Base-by-base conservation (phyloP, 2,329 filamentous ascomycete genomes). In the Aspergillus sp. region DNA sequence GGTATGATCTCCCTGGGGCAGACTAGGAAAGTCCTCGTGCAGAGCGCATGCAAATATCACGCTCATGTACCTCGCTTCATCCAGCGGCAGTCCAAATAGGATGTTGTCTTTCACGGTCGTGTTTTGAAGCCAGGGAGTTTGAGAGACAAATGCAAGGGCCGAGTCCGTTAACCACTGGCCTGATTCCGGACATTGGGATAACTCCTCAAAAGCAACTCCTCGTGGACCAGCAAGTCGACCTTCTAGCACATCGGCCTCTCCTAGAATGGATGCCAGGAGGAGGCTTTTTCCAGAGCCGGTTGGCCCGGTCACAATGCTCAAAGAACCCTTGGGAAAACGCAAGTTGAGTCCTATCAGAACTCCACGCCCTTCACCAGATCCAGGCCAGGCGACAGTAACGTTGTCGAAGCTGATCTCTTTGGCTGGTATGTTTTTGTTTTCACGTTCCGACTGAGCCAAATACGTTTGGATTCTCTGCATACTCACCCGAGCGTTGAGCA, bases 61-160 rank as follows among this genome's bases (percentile, higher is more conserved):
- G 63, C 86, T 84, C 1, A 80, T 76, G 69, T 93, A 93, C 54
- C 90, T 83, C 11, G 81, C 77, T 54, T 85, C 77, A 58, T 91
- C 83, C 18, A 82, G 82, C 0, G 89, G 89, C 7, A 91, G 77
- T 0, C 89, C 89, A 60, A 92, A 92, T 0, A 90, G 72, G 53
- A 93, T 89, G 67, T 93, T 94, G 52, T 92, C 87, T 55, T 83
- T 85, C 61, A 94, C 85, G 14, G 86, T 89, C 1, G 87, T 87
- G 65, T 92, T 92, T 69, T 92, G 90, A 46, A 93, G 89, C 90
- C 90, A 93, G 0, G 90, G 90, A 6, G 88, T 90, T 69, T 92
- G 89, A 2, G 87, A 84, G 36, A 92, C 87, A 64, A 86, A 92
- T 0, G 90, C 90, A 49, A 91, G 81, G 4, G 87, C 83, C 3